These are phyloP conservation scores for Xylaria sp. DNA, from an alignment of 2,329 filamentous ascomycete genomes.

Conservation along the genomic window DNA sequence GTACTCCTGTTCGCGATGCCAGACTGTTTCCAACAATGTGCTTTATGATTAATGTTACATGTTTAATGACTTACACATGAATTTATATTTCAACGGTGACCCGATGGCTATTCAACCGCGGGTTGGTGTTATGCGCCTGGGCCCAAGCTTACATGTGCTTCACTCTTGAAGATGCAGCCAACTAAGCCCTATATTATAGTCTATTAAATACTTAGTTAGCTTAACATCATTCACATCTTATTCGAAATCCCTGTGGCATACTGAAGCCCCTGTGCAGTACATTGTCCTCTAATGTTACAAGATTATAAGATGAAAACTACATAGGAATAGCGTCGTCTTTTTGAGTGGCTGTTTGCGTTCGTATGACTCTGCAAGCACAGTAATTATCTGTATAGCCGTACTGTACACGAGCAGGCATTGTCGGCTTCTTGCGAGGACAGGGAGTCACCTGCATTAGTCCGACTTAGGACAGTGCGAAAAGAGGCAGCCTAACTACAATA, in stretches of 20 bases:
- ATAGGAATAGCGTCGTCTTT: not conserved
- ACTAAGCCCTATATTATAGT: not conserved
- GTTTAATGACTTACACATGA: conserved; percentile 1
- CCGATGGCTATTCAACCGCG: not conserved
- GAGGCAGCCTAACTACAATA: too few species aligned
- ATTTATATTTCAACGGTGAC: not conserved
- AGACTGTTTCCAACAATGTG: conserved; percentile 2
- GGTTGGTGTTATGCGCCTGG: not conserved
- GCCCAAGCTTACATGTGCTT: not conserved
- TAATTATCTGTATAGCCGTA: not conserved
- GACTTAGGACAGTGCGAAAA: conserved; percentile 15
- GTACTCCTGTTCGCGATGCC: not conserved
- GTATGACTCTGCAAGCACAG: not conserved
- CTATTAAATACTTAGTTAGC: too few species aligned
- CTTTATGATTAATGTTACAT: conserved; percentile 2
- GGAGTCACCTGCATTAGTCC: not conserved
- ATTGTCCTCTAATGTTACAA: not conserved
- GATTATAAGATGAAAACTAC: not conserved
- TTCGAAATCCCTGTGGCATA: not conserved
- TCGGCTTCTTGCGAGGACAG: too few species aligned
- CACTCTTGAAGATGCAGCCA: not conserved
- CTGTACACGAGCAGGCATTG: not conserved
- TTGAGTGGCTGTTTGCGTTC: too few species aligned
- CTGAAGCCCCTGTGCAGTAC: not conserved
- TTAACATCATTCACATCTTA: not conserved